Evolutionary conservation across 257 asterid species (phyloP).

Genomic region (Linderniella brevidens): DNA sequence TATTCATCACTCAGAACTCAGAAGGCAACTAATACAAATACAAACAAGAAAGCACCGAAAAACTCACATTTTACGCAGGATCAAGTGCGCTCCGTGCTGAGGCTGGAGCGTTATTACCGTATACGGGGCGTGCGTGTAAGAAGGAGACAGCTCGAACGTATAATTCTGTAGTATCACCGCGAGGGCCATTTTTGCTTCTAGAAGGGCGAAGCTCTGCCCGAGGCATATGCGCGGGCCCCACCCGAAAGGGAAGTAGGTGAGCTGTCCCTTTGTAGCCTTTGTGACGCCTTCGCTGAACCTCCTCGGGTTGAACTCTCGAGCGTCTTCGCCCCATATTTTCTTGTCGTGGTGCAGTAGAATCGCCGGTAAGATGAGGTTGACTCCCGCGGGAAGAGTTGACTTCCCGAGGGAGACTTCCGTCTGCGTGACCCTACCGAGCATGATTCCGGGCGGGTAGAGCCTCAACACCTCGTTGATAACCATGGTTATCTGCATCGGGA

Average conservation of each 20-base stretch:
- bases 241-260: constrained; percentile 24
- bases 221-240: constrained; percentile 44
- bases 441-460: constrained; percentile 25
- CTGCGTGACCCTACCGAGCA: constrained; percentile 6
- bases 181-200: constrained; percentile 41
- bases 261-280: constrained; percentile 20
- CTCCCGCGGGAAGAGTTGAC: constrained; percentile 22
- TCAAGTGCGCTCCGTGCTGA: too few relatives aligned
- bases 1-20: too few relatives aligned
- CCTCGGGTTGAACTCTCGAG: constrained; percentile 39
- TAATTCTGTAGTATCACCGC: constrained; percentile 17
- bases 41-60: too few relatives aligned
- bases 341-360: constrained; percentile 24
- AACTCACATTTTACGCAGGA: too few relatives aligned
- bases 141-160: too few relatives aligned
- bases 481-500: constrained; percentile 26
- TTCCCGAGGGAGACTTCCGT: constrained; percentile 22
- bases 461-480: constrained; percentile 39
- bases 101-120: too few relatives aligned
- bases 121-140: too few relatives aligned
- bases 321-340: constrained; percentile 38
- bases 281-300: constrained; percentile 28
- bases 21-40: too few relatives aligned
- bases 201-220: constrained; percentile 34
- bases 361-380: constrained; percentile 16